phyloP scores from a whole-genome alignment of 2,329 filamentous ascomycete genomes.

The Microcyclosporella mali region DNA sequence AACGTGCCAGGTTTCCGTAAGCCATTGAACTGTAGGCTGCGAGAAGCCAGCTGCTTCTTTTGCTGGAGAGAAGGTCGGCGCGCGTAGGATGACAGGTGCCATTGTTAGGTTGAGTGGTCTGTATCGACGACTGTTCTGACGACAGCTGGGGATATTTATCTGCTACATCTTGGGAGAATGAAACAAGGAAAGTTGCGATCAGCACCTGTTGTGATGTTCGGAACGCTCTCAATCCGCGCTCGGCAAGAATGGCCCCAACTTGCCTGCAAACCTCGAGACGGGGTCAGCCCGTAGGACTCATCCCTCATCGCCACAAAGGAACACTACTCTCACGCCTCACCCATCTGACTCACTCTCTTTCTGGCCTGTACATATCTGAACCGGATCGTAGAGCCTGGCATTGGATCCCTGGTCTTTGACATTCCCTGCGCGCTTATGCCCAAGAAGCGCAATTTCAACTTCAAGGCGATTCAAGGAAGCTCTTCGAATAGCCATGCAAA shows the following conservation, averaged over 20 bases:
- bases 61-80: slow-evolving; percentile 29
- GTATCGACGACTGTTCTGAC: no score
- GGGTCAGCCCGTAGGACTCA: neutral
- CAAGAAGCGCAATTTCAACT: slow-evolving; percentile 42
- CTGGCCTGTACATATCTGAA: slow-evolving; percentile 7
- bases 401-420: slow-evolving; percentile 1
- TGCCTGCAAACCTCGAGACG: neutral
- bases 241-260: no score
- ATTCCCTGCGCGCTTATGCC: slow-evolving; percentile 35
- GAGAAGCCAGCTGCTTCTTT: slow-evolving; percentile 28
- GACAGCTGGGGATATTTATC: no score
- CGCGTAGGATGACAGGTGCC: slow-evolving; percentile 23
- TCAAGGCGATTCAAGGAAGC: slow-evolving; percentile 36
- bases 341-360: slow-evolving; percentile 7
- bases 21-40: slow-evolving; percentile 52
- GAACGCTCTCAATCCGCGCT: no score
- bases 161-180: neutral
- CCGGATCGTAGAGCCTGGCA: slow-evolving; percentile 3
- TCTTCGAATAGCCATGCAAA: slow-evolving; percentile 31
- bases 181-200: neutral
- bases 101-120: slow-evolving; percentile 6
- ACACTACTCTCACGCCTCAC: neutral
- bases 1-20: slow-evolving; percentile 64
- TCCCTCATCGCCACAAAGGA: neutral
- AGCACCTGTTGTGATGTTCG: no score